These are phyloP conservation scores for Wickerhamomyces hampshirensis DNA, from an alignment of 805 yeast species.

Conservation along the genomic window DNA sequence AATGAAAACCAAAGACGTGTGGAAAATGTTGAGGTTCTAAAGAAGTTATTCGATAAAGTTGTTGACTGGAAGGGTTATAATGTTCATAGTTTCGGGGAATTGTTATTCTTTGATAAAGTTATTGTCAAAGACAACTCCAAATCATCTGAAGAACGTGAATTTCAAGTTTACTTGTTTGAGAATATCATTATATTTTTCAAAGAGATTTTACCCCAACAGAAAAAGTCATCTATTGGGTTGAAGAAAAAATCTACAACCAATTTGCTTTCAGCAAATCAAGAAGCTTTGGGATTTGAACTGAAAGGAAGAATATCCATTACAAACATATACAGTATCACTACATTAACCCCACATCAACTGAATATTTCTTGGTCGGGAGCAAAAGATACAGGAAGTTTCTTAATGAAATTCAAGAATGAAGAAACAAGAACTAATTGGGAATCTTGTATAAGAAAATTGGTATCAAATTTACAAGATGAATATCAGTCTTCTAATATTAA, in stretches of 20 bases:
- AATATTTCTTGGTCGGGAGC: conserved; percentile 80
- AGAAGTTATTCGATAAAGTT: conserved; percentile 68
- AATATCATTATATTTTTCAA: conserved; percentile 59
- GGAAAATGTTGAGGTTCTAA: conserved; percentile 72
- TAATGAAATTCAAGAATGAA: conserved; percentile 76
- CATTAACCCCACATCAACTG: conserved; percentile 48
- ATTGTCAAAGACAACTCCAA: conserved; percentile 54
- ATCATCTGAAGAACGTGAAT: conserved; percentile 70
- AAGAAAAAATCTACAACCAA: conserved; percentile 32
- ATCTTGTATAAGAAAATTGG: conserved; percentile 48
- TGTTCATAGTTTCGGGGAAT: conserved; percentile 75
- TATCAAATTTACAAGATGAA: conserved; percentile 27
- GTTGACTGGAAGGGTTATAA: conserved; percentile 91
- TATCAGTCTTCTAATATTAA: conserved; percentile 7
- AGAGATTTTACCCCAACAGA: conserved; percentile 42
- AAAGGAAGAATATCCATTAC: conserved; percentile 81
- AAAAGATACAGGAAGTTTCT: conserved; percentile 80
- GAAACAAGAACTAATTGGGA: conserved; percentile 85
- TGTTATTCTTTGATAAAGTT: conserved; percentile 69
- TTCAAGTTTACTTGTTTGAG: conserved; percentile 86
- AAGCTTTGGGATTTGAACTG: conserved; percentile 46
- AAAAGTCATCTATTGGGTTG: conserved; percentile 43
- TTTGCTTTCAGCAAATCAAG: conserved; percentile 9
- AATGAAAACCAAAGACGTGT: conserved; percentile 92
- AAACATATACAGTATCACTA: conserved; percentile 49